A percentile compares a stretch with the other conserved stretches of the same genome.
Conservation (phyloP, 441 rosid species). For the Lagerstroemia fauriei region DNA sequence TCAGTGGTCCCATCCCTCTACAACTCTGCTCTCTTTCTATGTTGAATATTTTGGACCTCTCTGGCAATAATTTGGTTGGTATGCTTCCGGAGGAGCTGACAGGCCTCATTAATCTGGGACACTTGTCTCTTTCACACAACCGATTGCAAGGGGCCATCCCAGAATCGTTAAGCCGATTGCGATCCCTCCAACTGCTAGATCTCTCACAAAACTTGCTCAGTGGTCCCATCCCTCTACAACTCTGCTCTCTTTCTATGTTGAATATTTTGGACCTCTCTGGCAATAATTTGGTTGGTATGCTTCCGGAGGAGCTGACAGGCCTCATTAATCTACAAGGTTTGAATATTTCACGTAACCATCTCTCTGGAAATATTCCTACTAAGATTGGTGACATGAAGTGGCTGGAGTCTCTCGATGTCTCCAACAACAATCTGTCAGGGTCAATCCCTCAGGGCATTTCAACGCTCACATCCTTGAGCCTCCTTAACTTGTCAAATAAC, state of each 20-base stretch:
- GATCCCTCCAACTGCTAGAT: fast-evolving
- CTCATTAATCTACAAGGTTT: constrained; percentile 18
- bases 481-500: constrained; percentile 1
- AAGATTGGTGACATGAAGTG: constrained; percentile 28
- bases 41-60: neutral
- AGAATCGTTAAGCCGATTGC: neutral
- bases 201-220: neutral
- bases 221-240: no score
- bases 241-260: no score
- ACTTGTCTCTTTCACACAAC: neutral
- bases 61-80: constrained; percentile 25
- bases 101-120: constrained; percentile 15
- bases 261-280: neutral
- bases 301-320: constrained; percentile 26
- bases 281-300: constrained; percentile 23
- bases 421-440: constrained; percentile 22
- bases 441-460: constrained; percentile 25
- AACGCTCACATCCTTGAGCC: neutral
- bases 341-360: constrained; percentile 34
- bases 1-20: no score
- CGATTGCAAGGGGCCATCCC: neutral
- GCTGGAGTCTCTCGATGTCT: constrained; percentile 9
- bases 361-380: constrained; percentile 21
- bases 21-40: no score
- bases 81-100: constrained; percentile 28